These are phyloP conservation scores for Podaxis sp. DNA, from an alignment of 768 basidiomycete genomes.

Conservation along the genomic window DNA sequence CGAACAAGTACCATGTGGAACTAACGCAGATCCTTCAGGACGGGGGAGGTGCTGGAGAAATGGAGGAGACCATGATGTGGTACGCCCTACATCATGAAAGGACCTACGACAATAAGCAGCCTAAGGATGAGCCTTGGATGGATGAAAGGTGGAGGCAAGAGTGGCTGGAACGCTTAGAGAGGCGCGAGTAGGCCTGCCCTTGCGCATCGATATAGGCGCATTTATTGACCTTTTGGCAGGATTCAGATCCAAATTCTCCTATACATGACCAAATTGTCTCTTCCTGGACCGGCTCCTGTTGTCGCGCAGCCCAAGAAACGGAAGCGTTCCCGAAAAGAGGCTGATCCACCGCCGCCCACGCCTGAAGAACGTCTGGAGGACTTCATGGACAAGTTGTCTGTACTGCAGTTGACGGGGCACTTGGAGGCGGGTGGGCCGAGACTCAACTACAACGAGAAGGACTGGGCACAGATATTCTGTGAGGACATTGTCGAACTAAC, in stretches of 20 bases:
- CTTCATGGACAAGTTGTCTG: slow-evolving; percentile 78
- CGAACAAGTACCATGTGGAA: slow-evolving; percentile 65
- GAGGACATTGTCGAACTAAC: slow-evolving; percentile 60
- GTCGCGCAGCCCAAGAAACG: slow-evolving; percentile 26
- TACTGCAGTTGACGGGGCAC: slow-evolving; percentile 66
- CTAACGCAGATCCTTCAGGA: slow-evolving; percentile 58
- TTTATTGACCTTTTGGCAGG: slow-evolving; percentile 33
- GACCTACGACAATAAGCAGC: not conserved
- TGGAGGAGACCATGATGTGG: slow-evolving; percentile 80
- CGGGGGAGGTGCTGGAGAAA: slow-evolving; percentile 59
- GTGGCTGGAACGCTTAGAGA: slow-evolving; percentile 69
- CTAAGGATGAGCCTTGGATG: slow-evolving; percentile 36
- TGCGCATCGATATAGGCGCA: not conserved
- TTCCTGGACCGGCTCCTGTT: slow-evolving; percentile 45
- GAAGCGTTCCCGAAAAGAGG: slow-evolving; percentile 27
- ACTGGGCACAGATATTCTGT: slow-evolving; percentile 78
- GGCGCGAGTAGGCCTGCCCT: slow-evolving; percentile 52
- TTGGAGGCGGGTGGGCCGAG: slow-evolving; percentile 24
- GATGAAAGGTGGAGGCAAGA: slow-evolving; percentile 52
- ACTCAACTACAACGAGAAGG: slow-evolving; percentile 37
- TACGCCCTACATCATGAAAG: slow-evolving; percentile 66
- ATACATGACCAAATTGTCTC: slow-evolving; percentile 61
- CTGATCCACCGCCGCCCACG: slow-evolving; percentile 21
- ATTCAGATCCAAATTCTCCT: slow-evolving; percentile 76
- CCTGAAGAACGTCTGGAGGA: slow-evolving; percentile 60